Percentiles rank a stretch among this genome's conserved stretches.
Evolutionary conservation across 306 rosid genomes (phyloP).

Genomic region (Myrica gale): DNA sequence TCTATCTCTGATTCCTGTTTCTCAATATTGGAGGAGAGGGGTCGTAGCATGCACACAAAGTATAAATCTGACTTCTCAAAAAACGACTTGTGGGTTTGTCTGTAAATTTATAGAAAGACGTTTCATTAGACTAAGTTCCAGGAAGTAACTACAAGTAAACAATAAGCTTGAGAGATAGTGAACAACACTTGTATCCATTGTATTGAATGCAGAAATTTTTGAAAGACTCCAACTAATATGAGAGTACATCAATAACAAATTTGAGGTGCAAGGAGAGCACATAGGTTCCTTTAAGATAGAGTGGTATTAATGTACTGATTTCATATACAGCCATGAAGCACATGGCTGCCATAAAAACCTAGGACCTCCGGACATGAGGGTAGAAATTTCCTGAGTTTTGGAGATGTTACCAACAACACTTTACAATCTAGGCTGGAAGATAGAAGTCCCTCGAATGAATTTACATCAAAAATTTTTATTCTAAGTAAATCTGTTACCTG

Average conservation of each 20-base stretch:
- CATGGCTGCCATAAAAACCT: no score
- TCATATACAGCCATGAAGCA: no score
- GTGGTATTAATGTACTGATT: no score
- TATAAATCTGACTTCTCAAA: constrained; percentile 82
- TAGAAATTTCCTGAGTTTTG: no score
- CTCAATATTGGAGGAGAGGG: constrained; percentile 62
- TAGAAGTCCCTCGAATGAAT: no score
- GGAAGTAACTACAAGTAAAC: background rate
- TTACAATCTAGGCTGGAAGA: no score
- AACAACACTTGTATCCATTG: background rate
- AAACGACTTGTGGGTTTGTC: constrained; percentile 68
- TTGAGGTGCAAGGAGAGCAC: no score
- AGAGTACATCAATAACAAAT: background rate
- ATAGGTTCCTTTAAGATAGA: no score
- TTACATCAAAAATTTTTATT: no score
- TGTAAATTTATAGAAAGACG: constrained; percentile 35
- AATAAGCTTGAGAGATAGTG: constrained; percentile 1
- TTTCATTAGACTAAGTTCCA: constrained; percentile 8
- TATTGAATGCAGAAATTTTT: background rate
- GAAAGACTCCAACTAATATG: background rate
- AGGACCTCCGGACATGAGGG: no score
- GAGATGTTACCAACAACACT: no score
- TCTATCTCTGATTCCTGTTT: constrained; percentile 71
- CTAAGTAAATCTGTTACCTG: constrained; percentile 42
- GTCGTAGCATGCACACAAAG: constrained; percentile 72